Conservation (phyloP, 306 rosid genomes). For the Vigna hirtella region DNA sequence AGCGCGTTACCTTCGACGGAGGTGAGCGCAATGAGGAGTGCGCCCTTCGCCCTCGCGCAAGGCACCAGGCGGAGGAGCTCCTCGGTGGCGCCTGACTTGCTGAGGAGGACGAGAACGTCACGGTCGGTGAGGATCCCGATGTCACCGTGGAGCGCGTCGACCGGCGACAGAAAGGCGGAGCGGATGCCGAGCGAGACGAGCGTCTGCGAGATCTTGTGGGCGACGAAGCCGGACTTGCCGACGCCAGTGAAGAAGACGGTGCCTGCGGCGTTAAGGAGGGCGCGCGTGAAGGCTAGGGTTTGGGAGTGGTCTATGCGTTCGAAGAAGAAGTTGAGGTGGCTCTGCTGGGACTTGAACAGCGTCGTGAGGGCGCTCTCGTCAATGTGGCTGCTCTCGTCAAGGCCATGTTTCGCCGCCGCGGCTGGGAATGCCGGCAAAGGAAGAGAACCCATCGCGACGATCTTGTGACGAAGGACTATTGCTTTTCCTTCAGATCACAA, state of each 20-base stretch:
- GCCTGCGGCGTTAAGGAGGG: constrained; percentile 74
- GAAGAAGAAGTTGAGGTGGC: constrained; percentile 96
- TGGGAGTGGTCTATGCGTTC: constrained; percentile 78
- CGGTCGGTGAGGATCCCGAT: constrained; percentile 68
- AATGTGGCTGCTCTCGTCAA: constrained; percentile 35
- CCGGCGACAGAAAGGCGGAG: constrained; percentile 83
- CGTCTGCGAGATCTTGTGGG: constrained; percentile 93
- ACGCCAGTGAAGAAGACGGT: constrained; percentile 93
- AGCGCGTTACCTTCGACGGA: constrained; percentile 67
- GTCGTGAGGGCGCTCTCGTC: constrained; percentile 62
- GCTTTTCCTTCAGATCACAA: not conserved
- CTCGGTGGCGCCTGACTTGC: constrained; percentile 91
- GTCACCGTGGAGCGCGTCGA: constrained; percentile 98
- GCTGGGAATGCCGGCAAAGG: constrained; percentile 31
- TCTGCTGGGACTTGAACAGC: constrained; percentile 89
- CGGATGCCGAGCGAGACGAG: constrained; percentile 90
- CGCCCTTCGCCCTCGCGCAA: constrained; percentile 84
- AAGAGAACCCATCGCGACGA: constrained; percentile 54
- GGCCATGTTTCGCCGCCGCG: constrained; percentile 26
- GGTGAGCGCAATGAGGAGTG: constrained; percentile 69
- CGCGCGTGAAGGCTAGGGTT: constrained; percentile 77
- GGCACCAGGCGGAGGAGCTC: constrained; percentile 92
- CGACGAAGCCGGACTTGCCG: constrained; percentile 98
- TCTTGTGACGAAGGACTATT: not conserved
- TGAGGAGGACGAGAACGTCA: constrained; percentile 81